Percentiles rank a stretch among this genome's conserved stretches.
Conservation (phyloP, 2,329 filamentous ascomycete species). For the Aspergillus carbonarius region DNA sequence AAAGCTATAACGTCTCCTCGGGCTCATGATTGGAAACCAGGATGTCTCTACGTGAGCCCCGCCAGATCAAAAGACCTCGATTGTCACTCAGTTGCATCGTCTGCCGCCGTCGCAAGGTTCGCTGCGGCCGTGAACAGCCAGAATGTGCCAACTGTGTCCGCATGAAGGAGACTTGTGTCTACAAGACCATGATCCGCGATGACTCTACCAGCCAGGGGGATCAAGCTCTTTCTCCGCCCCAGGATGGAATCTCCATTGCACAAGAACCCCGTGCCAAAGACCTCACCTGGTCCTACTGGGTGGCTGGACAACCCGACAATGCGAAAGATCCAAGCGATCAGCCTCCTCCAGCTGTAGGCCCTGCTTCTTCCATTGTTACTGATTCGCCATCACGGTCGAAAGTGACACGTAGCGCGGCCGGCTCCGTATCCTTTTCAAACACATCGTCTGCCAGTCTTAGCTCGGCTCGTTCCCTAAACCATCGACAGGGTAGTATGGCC, state of each 20-base stretch:
- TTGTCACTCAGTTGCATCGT: slow-evolving; percentile 3
- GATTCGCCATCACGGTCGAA: neutral
- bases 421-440: neutral
- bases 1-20: too few relatives aligned
- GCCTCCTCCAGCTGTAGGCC: neutral
- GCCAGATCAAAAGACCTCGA: neutral
- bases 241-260: neutral
- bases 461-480: neutral
- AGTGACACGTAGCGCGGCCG: neutral
- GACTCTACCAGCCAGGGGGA: neutral
- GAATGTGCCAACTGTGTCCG: slow-evolving; percentile 2
- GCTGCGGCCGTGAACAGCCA: slow-evolving; percentile 4
- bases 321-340: neutral
- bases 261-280: neutral
- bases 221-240: neutral
- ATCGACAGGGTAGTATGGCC: neutral
- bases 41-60: neutral
- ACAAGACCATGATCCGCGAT: neutral
- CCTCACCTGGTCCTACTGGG: neutral
- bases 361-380: neutral
- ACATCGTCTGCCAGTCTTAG: neutral
- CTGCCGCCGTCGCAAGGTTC: slow-evolving; percentile 6
- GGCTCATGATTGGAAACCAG: too few relatives aligned
- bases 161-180: neutral
- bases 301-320: neutral